Evolutionary conservation across 2,329 filamentous ascomycete species (phyloP).

Genomic region (Chalara sp.): DNA sequence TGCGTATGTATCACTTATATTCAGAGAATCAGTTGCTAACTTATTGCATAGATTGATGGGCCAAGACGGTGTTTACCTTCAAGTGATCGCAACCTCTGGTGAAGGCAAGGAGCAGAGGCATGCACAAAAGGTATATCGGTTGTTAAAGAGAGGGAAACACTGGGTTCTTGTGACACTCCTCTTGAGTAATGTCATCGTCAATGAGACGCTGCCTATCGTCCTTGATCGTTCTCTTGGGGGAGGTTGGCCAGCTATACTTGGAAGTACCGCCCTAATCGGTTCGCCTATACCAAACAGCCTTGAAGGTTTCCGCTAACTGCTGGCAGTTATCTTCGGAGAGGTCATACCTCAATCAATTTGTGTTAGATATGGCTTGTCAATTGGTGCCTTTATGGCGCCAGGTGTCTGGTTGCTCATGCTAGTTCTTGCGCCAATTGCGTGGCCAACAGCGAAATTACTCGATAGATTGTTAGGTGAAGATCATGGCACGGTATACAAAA

Average conservation of each 20-base stretch:
- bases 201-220: slow-evolving; percentile 92
- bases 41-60: slow-evolving; percentile 29
- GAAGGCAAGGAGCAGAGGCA: slow-evolving; percentile 82
- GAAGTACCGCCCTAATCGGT: slow-evolving; percentile 92
- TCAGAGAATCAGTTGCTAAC: slow-evolving; percentile 5
- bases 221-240: slow-evolving; percentile 90
- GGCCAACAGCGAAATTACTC: slow-evolving; percentile 91
- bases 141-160: slow-evolving; percentile 87
- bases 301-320: slow-evolving; percentile 17
- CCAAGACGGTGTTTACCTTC: slow-evolving; percentile 92
- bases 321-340: slow-evolving; percentile 90
- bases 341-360: slow-evolving; percentile 94
- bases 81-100: slow-evolving; percentile 82
- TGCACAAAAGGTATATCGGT: slow-evolving; percentile 69
- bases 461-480: slow-evolving; percentile 91
- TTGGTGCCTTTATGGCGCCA: slow-evolving; percentile 89
- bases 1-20: slow-evolving; percentile 46
- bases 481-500: slow-evolving; percentile 96
- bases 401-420: slow-evolving; percentile 89
- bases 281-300: slow-evolving; percentile 26
- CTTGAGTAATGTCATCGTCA: slow-evolving; percentile 94
- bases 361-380: slow-evolving; percentile 90
- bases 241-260: slow-evolving; percentile 88
- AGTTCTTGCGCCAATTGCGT: slow-evolving; percentile 80
- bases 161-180: slow-evolving; percentile 96